Base-by-base conservation (phyloP, 2,329 filamentous ascomycete genomes). In the Phoma sp. region DNA sequence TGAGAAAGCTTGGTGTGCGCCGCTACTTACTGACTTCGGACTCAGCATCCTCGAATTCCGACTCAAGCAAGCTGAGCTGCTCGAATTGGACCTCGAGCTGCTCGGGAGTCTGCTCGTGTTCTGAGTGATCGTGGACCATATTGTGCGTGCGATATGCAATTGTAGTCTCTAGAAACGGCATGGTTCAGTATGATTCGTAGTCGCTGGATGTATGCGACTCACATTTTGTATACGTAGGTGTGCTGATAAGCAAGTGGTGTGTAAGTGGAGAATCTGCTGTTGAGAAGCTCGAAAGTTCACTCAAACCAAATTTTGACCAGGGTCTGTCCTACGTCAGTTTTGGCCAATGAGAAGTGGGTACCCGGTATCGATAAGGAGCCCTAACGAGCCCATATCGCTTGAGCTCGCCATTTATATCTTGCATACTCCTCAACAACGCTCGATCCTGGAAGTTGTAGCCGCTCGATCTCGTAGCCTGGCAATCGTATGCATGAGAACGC, bases 1-100 rank as follows among this genome's bases (percentile, higher is more conserved):
- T 33, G 15, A 17, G 1, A 9, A 7, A 26, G 39, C 17, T 12
- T 4, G 21, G 17, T 14, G 15, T 5, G 14, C 10, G 15, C 30
- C 17, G 17, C 6, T 40, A 56, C 65, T 74, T 82, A 96, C 92
- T 83, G 68, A 95, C 88, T 74, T 96, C 88, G 29, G 88, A 82
- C 77, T 97, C 92, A 29, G 87, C 87, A 67, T 93, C 86, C 56
- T 93, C 87, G 68, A 96, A 96, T 60, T 96, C 89, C 64, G 87
- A 83, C 80, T 96, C 91, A 60, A 97, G 82, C 52, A 88, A 84
- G 53, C 86, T 84, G 61, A 98, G 86, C 74, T 93, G 85, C 76
- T 92, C 89, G 76, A 91, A 93, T 4, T 64, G 60, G 15, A 67
- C 72, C 20, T 61, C 43, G 25, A 72, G 50, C 56, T 72, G 67